Evolutionary conservation across 495 filamentous ascomycete genomes (phyloP).

Genomic region (Penicillium angulare): DNA sequence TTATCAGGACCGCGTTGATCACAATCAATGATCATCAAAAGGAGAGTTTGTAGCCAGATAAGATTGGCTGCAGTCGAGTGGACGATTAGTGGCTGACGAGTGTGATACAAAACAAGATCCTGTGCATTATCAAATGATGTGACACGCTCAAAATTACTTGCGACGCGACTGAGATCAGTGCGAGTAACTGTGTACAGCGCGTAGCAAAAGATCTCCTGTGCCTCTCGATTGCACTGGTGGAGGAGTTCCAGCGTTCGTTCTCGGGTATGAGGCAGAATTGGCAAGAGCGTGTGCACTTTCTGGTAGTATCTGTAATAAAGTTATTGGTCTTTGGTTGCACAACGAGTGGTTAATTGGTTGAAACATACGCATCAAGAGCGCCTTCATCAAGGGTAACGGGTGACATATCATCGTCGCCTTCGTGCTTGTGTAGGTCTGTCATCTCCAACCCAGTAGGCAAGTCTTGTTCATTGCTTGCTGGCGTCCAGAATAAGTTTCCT

Average conservation of each 20-base stretch:
- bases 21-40: constrained; percentile 47
- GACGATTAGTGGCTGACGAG: constrained; percentile 43
- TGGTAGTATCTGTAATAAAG: constrained; percentile 60
- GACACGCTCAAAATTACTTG: constrained; percentile 37
- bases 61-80: constrained; percentile 37
- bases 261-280: constrained; percentile 68
- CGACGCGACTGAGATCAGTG: constrained; percentile 38
- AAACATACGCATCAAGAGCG: constrained; percentile 41
- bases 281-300: constrained; percentile 70
- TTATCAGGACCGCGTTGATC: constrained; percentile 47
- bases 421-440: constrained; percentile 34
- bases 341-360: neutral
- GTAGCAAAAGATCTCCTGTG: constrained; percentile 71
- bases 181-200: constrained; percentile 57
- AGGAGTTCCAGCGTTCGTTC: constrained; percentile 60
- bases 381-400: constrained; percentile 44
- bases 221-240: constrained; percentile 53
- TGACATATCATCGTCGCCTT: constrained; percentile 40
- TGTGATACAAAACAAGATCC: constrained; percentile 54
- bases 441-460: constrained; percentile 37
- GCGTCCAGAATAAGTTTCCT: constrained; percentile 39
- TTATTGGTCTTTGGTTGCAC: constrained; percentile 18
- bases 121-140: constrained; percentile 43
- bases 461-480: constrained; percentile 36
- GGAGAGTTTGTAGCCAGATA: constrained; percentile 42